Conservation (phyloP, 179 eudicot genomes). For the Patellifolia procumbens region DNA sequence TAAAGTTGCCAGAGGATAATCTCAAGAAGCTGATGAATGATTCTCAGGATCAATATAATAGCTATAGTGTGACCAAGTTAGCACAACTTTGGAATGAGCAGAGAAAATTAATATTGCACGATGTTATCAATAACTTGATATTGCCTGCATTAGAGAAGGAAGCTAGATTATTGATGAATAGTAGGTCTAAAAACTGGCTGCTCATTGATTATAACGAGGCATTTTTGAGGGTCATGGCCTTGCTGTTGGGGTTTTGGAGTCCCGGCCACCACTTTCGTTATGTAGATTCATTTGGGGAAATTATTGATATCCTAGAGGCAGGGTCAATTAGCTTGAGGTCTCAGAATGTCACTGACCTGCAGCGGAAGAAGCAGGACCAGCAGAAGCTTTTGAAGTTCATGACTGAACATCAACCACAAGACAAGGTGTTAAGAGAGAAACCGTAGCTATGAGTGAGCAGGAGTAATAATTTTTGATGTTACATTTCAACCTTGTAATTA, state of each 20-base stretch:
- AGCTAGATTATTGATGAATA: slow-evolving; percentile 74
- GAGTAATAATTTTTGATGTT: no score
- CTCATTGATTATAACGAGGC: slow-evolving; percentile 79
- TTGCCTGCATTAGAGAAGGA: slow-evolving; percentile 95
- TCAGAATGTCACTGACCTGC: slow-evolving; percentile 71
- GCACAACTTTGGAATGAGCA: slow-evolving; percentile 99
- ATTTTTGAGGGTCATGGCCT: slow-evolving; percentile 97
- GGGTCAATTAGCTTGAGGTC: slow-evolving; percentile 73
- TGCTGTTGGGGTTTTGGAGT: slow-evolving; percentile 98
- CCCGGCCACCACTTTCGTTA: slow-evolving; percentile 88
- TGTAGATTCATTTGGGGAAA: slow-evolving; percentile 95
- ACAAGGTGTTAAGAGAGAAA: no score
- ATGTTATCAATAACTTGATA: slow-evolving; percentile 62
- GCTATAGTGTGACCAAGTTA: slow-evolving; percentile 89
- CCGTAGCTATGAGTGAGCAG: no score
- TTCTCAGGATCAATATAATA: slow-evolving; percentile 77
- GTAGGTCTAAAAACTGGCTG: slow-evolving; percentile 81
- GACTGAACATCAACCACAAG: slow-evolving; percentile 96
- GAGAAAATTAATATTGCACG: slow-evolving; percentile 78
- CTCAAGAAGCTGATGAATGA: slow-evolving; percentile 65
- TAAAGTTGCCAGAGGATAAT: slow-evolving; percentile 66
- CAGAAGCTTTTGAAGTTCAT: slow-evolving; percentile 76
- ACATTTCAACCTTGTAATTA: no score
- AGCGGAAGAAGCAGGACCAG: slow-evolving; percentile 91
- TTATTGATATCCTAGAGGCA: slow-evolving; percentile 76